A percentile compares a stretch with the other conserved stretches of the same genome.
These are phyloP conservation scores for Terfezia boudieri DNA, from an alignment of 495 filamentous ascomycete species.

Conservation along the genomic window DNA sequence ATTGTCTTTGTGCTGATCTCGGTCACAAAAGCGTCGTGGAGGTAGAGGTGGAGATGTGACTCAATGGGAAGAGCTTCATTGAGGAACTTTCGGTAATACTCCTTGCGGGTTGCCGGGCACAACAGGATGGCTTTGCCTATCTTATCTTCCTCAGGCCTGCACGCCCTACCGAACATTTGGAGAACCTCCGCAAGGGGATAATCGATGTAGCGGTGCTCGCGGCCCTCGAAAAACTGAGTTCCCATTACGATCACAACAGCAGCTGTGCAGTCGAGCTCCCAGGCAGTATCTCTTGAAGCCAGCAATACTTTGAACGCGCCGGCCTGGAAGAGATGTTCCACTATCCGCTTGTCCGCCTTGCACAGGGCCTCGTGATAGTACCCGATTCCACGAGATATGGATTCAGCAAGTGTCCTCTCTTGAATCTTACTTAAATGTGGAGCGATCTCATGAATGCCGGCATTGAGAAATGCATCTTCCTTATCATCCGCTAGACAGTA, in stretches of 20 bases:
- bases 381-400: conserved; percentile 84
- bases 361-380: conserved; percentile 92
- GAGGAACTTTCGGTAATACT: conserved; percentile 97
- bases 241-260: conserved; percentile 92
- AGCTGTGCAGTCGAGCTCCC: conserved; percentile 75
- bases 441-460: conserved; percentile 54
- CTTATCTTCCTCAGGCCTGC: conserved; percentile 56
- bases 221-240: conserved; percentile 94
- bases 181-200: conserved; percentile 90
- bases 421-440: conserved; percentile 61
- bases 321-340: conserved; percentile 69
- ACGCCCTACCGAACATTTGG: conserved; percentile 97
- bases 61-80: conserved; percentile 92
- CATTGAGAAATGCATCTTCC: conserved; percentile 80
- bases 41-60: conserved; percentile 70
- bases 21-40: conserved; percentile 90
- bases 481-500: conserved; percentile 73
- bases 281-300: conserved; percentile 85
- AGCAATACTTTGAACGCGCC: conserved; percentile 86
- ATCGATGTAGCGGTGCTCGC: conserved; percentile 93
- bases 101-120: conserved; percentile 78
- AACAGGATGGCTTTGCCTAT: conserved; percentile 75
- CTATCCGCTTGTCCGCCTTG: conserved; percentile 75
- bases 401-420: conserved; percentile 69
- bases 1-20: conserved; percentile 91